Base-by-base conservation (phyloP, 2,329 filamentous ascomycete genomes). In the Dactylellina leptospora region DNA sequence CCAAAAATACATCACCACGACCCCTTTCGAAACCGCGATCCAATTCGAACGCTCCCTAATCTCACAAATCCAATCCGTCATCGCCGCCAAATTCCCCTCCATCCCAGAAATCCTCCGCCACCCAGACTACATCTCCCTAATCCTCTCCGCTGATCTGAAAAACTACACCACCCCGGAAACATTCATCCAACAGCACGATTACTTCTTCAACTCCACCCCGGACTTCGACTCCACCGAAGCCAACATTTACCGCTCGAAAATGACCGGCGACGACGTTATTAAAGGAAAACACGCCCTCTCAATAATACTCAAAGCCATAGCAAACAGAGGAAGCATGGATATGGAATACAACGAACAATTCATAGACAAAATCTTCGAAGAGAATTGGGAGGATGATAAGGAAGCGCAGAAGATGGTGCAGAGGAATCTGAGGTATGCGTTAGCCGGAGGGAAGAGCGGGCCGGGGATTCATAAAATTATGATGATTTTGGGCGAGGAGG, bases 11-110 rank as follows among this genome's bases (percentile, higher is more conserved):
- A 50, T 59, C 13, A n/a, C 80, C 82, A 38, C 80, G 80, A 4
- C 82, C 82, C 55, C 82, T 83, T 36, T 81, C 84, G 42, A 76
- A 79, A 4, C 36, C 23, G n/a, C 28, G 33, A 22, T 22, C 13
- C 10, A 16, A 75, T 78, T 22, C 80, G 81, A 58, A 76, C 81
- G 11, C 75, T 80, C 33, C 79, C 38, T 60, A 8, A 18, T 45
- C 23, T 18, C 30, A 64, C 40, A 36, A 1, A 47, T 55, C 62
- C 48, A 73, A 61, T 47, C 44, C 22, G 66, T 61, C 53, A 20
- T 59, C 5, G 44, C 33, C 10, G 45, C 25, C 2, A 47, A 28
- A 13, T 58, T 66, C 22, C 61, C 61, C 1, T 28, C 59, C 6
- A 28, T 45, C 9, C 55, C 61, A 1, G 48, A 61, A 40, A 20